phyloP scores from a whole-genome alignment of 179 eudicot species.

The Beta lomatogona region DNA sequence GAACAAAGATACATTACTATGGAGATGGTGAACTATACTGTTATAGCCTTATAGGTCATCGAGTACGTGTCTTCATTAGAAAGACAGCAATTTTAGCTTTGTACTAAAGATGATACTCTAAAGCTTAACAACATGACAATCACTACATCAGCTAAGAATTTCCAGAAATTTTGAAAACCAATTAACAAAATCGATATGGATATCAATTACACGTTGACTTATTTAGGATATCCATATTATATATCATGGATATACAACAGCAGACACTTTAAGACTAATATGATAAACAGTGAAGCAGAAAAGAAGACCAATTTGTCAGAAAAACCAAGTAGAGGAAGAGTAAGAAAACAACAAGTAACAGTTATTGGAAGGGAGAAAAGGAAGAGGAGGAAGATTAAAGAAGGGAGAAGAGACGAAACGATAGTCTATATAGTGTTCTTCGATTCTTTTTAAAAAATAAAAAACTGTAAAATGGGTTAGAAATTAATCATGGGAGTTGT shows the following conservation, averaged over 20 bases:
- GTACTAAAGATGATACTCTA: neutral
- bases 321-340: no score
- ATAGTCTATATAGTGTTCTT: no score
- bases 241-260: neutral
- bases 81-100: neutral
- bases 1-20: neutral
- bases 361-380: no score
- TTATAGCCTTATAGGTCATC: no score
- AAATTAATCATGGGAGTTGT: no score
- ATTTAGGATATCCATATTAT: neutral
- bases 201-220: neutral
- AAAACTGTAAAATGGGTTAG: no score
- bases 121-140: neutral
- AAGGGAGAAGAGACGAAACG: no score
- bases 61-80: neutral
- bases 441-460: no score
- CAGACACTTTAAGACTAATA: neutral
- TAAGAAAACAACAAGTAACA: no score
- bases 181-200: neutral
- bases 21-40: neutral
- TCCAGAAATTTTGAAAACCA: neutral
- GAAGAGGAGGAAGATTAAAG: no score
- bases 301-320: neutral
- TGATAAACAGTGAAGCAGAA: neutral
- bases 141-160: neutral